These are phyloP conservation scores for Coemansia asiatica DNA, from an alignment of 192 early-diverging fungal species.

Conservation along the genomic window DNA sequence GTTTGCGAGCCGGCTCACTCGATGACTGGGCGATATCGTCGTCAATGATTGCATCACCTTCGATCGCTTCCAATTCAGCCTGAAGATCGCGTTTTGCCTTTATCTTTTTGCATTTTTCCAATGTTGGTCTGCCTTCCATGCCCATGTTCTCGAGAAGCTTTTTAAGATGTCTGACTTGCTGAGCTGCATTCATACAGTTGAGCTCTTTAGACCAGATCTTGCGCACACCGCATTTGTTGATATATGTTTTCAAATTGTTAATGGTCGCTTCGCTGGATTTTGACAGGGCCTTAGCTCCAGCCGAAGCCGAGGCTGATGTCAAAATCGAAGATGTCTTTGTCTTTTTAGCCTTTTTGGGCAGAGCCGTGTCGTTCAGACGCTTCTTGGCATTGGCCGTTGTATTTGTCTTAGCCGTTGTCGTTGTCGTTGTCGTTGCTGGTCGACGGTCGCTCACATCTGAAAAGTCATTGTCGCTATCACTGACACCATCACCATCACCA, in stretches of 20 bases:
- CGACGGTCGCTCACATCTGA: constrained; percentile 27
- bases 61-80: constrained; percentile 56
- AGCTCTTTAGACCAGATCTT: constrained; percentile 57
- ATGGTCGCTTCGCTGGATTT: constrained; percentile 29
- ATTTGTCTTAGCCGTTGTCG: neutral
- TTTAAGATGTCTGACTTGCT: constrained; percentile 55
- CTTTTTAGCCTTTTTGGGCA: neutral
- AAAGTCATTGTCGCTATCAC: constrained; percentile 6
- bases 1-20: constrained; percentile 12
- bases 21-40: neutral
- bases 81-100: constrained; percentile 58
- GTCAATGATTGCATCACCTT: constrained; percentile 32
- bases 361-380: constrained; percentile 4
- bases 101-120: constrained; percentile 60
- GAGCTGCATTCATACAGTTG: constrained; percentile 34
- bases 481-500: neutral
- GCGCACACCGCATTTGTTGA: constrained; percentile 50
- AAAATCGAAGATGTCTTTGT: neutral
- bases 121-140: constrained; percentile 57
- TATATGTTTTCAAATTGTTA: constrained; percentile 46
- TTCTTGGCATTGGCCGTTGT: constrained; percentile 16
- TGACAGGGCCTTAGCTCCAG: neutral
- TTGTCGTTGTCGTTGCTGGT: constrained; percentile 12
- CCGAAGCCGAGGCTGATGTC: too few relatives aligned
- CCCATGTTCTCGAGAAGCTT: constrained; percentile 49